A percentile compares a stretch with the other conserved stretches of the same genome.
phyloP scores from a whole-genome alignment of 176 grass and related monocot species.

The Cenchrus purpureus region DNA sequence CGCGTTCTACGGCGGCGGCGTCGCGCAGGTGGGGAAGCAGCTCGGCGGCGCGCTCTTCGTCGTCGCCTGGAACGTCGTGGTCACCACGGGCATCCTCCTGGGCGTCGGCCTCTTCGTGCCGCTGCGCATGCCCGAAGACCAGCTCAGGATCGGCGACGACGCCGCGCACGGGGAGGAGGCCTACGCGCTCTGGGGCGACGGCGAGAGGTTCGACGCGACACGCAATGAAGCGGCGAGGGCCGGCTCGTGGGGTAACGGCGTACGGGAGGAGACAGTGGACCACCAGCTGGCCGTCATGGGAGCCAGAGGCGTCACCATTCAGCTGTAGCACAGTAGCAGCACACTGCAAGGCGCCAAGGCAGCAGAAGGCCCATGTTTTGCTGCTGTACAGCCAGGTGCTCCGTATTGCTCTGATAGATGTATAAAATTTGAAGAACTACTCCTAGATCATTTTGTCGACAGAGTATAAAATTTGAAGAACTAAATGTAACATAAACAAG shows the following conservation, averaged over 20 bases:
- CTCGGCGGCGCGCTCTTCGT: constrained; percentile 59
- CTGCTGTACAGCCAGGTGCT: too few relatives aligned
- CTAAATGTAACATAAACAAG: neutral
- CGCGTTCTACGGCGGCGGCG: constrained; percentile 61
- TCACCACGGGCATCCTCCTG: constrained; percentile 61
- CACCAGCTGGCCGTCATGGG: constrained; percentile 41
- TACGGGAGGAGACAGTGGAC: constrained; percentile 42
- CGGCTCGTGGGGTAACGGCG: neutral
- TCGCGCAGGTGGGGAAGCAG: constrained; percentile 63
- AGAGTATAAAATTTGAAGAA: neutral
- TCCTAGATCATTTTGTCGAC: neutral
- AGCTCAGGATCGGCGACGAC: constrained; percentile 73
- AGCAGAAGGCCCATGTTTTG: too few relatives aligned
- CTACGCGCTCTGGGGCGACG: constrained; percentile 76
- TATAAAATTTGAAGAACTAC: neutral
- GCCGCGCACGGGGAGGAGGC: constrained; percentile 74
- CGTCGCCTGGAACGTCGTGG: constrained; percentile 54
- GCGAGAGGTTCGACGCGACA: constrained; percentile 61
- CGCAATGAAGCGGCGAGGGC: constrained; percentile 47
- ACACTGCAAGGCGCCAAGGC: too few relatives aligned
- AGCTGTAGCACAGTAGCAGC: constrained; percentile 42
- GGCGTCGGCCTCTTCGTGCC: constrained; percentile 55
- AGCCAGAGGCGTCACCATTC: constrained; percentile 63
- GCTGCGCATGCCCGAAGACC: constrained; percentile 62
- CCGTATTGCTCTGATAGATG: too few relatives aligned